These are phyloP conservation scores for Cucurbitaria berberidis DNA, from an alignment of 2,329 filamentous ascomycete genomes.

Conservation along the genomic window DNA sequence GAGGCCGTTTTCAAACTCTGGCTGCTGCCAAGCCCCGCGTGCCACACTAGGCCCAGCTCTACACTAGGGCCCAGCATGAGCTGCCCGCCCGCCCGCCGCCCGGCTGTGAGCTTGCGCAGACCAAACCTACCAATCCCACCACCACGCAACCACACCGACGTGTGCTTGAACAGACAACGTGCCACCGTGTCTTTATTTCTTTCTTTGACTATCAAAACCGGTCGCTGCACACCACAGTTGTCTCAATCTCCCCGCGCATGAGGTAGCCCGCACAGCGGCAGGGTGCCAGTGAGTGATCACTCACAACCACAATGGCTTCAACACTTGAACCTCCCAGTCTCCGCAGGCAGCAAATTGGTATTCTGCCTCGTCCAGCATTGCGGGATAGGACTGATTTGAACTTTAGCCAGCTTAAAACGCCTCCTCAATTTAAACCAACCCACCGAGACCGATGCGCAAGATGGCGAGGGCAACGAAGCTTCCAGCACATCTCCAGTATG, in stretches of 20 bases:
- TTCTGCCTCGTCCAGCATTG: neutral
- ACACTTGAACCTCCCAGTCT: conserved; percentile 54
- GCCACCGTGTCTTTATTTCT: conserved; percentile 24
- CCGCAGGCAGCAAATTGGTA: conserved; percentile 70
- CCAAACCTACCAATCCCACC: conserved; percentile 9
- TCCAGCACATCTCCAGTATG: conserved; percentile 25
- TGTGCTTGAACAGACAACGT: conserved; percentile 21
- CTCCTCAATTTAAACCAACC: conserved; percentile 88
- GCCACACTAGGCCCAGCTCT: conserved; percentile 29
- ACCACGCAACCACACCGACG: conserved; percentile 8
- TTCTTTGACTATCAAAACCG: no score
- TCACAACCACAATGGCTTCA: conserved; percentile 38
- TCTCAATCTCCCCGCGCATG: conserved; percentile 22
- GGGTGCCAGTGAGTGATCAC: conserved; percentile 29
- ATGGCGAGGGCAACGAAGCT: conserved; percentile 55
- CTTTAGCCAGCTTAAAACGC: conserved; percentile 84
- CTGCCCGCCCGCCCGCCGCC: neutral
- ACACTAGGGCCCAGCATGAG: no score
- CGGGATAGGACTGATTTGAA: conserved; percentile 12
- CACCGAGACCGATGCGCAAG: conserved; percentile 63
- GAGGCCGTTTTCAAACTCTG: conserved; percentile 30
- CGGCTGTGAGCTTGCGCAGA: neutral
- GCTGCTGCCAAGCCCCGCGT: conserved; percentile 27
- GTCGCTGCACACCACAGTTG: neutral
- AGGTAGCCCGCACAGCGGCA: conserved; percentile 31